Evolutionary conservation across 208 protist species (phyloP), one percentile per base, ranked within the genome.

Genomic region (Wallacemonas collosoma): DNA sequence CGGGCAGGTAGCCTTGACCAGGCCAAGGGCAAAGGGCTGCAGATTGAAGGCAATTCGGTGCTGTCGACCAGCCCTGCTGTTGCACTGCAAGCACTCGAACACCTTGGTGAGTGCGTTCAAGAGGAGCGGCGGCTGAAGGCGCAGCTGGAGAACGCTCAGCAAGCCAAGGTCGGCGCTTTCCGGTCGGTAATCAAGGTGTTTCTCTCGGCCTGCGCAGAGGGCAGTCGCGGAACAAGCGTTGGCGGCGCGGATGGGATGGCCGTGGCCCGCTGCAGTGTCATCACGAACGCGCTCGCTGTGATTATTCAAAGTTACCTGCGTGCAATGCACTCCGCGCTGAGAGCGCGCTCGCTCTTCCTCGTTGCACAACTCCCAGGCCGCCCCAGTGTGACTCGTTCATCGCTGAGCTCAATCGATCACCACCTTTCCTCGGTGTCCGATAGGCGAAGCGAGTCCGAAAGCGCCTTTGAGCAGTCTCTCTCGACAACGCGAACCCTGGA

Each of bases 1-100:
- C 60, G 60, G 12, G 38, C 60, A n/a, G 9, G 41, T 7, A 65
- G 60, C n/a, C n/a, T 65, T 9, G 60, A 65, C 60, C 41, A 55
- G 51, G 12, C 8, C 0, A 3, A 44, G 41, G 17, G 57, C 56
- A 11, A 87, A 54, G 38, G 11, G 0, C 68, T 95, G 62, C 84
- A 87, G 67, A 88, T 96, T 61, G 84, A 93, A 56, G 91, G 91
- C 9, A 96, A 87, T 71, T 91, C 91, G 2, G 75, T 93, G 17
- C 74, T 83, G 35, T 56, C 65, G 39, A 72, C 74, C 3, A 86
- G 90, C 38, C 62, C 48, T n/a, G 74, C 73, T 4, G 40, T 75
- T n/a, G 87, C 87, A 12, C 69, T 84, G 17, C 76, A 75, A 9
- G 83, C 86, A 2, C 79, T 96, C 1, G 65, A 70, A 3, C 80